These are phyloP conservation scores for Pythium sp. DNA, from an alignment of 352 stramenopile genomes.

Conservation along the genomic window DNA sequence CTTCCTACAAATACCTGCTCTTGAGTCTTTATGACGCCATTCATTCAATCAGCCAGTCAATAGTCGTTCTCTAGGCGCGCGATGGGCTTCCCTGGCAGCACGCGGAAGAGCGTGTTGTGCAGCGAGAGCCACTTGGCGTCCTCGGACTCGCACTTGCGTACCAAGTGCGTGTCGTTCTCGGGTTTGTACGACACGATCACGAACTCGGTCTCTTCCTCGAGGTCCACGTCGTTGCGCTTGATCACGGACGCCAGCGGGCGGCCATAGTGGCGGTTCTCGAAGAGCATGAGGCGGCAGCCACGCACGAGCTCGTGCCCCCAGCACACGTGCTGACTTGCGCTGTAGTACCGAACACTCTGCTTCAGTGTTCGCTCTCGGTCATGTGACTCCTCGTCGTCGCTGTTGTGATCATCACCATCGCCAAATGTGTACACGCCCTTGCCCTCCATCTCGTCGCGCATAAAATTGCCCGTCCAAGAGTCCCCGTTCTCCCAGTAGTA, in stretches of 20 bases:
- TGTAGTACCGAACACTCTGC: slow-evolving; percentile 50
- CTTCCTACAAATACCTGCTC: neutral
- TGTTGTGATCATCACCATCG: slow-evolving; percentile 6
- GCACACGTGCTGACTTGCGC: slow-evolving; percentile 59
- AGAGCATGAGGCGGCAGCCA: slow-evolving; percentile 47
- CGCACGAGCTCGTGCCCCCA: slow-evolving; percentile 61
- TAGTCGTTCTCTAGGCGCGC: slow-evolving; percentile 21
- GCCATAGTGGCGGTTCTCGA: slow-evolving; percentile 39
- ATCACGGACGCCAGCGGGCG: slow-evolving; percentile 34
- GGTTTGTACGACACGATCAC: slow-evolving; percentile 46
- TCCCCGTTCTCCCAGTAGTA: slow-evolving; percentile 59
- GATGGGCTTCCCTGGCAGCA: slow-evolving; percentile 33
- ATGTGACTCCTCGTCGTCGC: slow-evolving; percentile 14
- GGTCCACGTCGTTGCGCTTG: slow-evolving; percentile 30
- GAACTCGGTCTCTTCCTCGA: slow-evolving; percentile 50
- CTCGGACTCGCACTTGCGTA: slow-evolving; percentile 45
- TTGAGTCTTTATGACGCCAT: neutral
- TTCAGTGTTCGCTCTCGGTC: neutral
- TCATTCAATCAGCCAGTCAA: neutral
- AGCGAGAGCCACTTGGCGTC: slow-evolving; percentile 50
- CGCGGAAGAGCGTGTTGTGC: slow-evolving; percentile 42
- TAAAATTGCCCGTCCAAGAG: slow-evolving; percentile 57
- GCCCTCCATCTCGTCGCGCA: slow-evolving; percentile 59
- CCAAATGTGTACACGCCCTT: slow-evolving; percentile 46
- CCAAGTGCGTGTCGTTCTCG: slow-evolving; percentile 33